Evolutionary conservation across 169 alveolate genomes (phyloP).

Genomic region (Perkinsus chesapeaki): DNA sequence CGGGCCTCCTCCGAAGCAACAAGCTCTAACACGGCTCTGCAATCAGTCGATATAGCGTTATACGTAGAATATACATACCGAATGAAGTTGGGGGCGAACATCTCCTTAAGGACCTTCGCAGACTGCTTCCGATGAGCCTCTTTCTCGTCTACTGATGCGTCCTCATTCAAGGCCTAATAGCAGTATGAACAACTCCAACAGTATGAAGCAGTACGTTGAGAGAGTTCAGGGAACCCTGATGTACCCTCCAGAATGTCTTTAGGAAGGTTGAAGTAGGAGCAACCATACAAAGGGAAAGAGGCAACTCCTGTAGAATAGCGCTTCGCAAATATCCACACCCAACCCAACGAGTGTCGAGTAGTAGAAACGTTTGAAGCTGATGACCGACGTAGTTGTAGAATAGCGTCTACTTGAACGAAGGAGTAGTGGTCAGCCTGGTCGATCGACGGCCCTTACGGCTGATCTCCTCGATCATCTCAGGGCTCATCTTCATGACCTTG

Average conservation of each 20-base stretch:
- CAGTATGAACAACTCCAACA: background rate
- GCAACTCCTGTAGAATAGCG: background rate
- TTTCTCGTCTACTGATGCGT: background rate
- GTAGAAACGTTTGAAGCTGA: background rate
- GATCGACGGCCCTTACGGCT: background rate
- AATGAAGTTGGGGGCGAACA: background rate
- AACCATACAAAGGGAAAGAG: background rate
- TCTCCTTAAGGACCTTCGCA: background rate
- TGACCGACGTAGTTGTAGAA: background rate
- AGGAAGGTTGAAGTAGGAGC: background rate
- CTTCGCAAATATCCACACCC: background rate
- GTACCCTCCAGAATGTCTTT: background rate
- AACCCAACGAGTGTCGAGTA: background rate
- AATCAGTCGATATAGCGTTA: background rate
- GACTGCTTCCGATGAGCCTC: background rate
- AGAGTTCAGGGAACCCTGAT: background rate
- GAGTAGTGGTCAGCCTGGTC: background rate
- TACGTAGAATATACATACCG: background rate
- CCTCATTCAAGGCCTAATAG: background rate
- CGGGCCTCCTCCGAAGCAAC: background rate
- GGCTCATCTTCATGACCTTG: background rate
- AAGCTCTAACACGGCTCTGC: background rate
- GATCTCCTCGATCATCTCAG: background rate
- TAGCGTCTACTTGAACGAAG: background rate
- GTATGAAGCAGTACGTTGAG: background rate